Evolutionary conservation across 1,284 basidiomycete species (phyloP).

Genomic region (Sporisorium iseilematis-ciliati): DNA sequence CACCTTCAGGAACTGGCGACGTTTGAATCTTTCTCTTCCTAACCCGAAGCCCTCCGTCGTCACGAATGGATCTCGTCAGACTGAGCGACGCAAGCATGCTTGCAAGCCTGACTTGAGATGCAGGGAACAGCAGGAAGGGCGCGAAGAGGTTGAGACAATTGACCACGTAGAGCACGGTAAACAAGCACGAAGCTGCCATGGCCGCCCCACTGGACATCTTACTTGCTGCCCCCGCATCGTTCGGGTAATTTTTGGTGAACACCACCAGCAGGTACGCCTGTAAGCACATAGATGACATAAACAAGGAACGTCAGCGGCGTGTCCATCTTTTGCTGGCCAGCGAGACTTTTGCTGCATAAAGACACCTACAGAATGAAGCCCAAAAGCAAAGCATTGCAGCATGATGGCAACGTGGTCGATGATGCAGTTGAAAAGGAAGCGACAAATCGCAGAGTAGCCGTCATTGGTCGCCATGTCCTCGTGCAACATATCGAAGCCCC

Average conservation of each 20-base stretch:
- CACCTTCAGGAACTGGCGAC: background rate
- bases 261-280: slow-evolving; percentile 12
- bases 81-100: slow-evolving; percentile 18
- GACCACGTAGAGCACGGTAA: slow-evolving; percentile 32
- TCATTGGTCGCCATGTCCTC: slow-evolving; percentile 24
- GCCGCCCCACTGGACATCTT: background rate
- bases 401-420: slow-evolving; percentile 35
- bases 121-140: slow-evolving; percentile 36
- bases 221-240: slow-evolving; percentile 10
- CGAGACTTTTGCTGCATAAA: too few species aligned
- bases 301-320: background rate
- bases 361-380: slow-evolving; percentile 23
- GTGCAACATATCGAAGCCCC: slow-evolving; percentile 15
- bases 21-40: too few species aligned
- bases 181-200: slow-evolving; percentile 14
- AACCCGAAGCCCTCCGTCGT: background rate
- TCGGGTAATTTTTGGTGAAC: slow-evolving; percentile 8
- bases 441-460: slow-evolving; percentile 32
- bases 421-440: slow-evolving; percentile 42
- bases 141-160: slow-evolving; percentile 40
- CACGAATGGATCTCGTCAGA: background rate
- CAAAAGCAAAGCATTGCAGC: slow-evolving; percentile 32
- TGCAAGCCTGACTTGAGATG: slow-evolving; percentile 32
- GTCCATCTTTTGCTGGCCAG: background rate
- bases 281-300: background rate